A percentile compares a stretch with the other conserved stretches of the same genome.
Evolutionary conservation across 2,329 filamentous ascomycete species (phyloP).

Genomic region (Dichotomopilus funicola): DNA sequence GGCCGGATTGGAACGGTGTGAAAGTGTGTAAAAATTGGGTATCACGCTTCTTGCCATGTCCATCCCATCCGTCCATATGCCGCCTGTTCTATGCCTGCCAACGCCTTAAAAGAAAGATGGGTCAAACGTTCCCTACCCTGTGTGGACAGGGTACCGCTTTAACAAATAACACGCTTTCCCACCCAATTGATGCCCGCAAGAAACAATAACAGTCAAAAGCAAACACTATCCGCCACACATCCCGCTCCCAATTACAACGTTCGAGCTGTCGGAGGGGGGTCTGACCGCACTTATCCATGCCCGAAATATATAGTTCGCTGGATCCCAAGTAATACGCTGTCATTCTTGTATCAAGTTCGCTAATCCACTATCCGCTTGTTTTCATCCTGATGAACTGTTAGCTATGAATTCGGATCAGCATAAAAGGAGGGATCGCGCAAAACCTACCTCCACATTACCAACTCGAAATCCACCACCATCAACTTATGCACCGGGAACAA

Average conservation of each 20-base stretch:
- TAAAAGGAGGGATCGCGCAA: not conserved
- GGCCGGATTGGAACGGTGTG: not conserved
- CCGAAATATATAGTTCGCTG: not conserved
- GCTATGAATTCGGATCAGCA: not conserved
- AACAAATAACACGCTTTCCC: not conserved
- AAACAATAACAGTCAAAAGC: not conserved
- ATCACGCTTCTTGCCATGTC: constrained; percentile 3
- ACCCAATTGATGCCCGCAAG: not conserved
- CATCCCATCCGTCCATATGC: not conserved
- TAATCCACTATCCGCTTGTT: not conserved
- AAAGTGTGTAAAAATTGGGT: constrained; percentile 1
- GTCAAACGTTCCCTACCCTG: not conserved
- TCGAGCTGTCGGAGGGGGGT: no score
- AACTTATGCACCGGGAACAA: constrained; percentile 16
- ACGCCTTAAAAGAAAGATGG: not conserved
- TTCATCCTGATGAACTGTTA: not conserved
- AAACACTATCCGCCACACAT: not conserved
- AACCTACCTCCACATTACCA: not conserved
- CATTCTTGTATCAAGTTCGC: not conserved
- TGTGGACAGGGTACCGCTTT: not conserved
- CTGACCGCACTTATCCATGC: no score
- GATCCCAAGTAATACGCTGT: not conserved
- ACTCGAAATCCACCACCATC: not conserved
- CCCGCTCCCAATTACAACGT: no score
- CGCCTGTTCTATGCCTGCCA: not conserved